Base-by-base conservation (phyloP, 2,329 filamentous ascomycete genomes). In the Phaeosphaeriaceae sp. region DNA sequence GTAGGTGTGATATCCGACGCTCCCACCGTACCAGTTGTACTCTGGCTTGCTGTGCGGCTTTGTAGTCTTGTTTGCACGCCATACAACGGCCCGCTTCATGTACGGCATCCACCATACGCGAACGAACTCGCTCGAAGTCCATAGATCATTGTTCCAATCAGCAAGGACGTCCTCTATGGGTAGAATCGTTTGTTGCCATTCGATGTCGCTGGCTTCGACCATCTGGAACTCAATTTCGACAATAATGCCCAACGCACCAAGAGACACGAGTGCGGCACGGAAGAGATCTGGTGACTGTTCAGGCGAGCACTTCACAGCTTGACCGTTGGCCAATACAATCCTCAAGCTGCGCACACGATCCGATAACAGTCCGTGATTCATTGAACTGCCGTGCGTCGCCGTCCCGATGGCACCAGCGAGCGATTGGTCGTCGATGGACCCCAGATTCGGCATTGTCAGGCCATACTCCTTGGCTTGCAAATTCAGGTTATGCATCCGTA, bases 41-140 rank as follows among this genome's bases (percentile, higher is more conserved):
- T 85, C 85, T 1, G 91, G 88, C 7, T 86, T 80, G 17, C 80
- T 80, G 42, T 84, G 79, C 0, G 87, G 82, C 56, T 89, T 86
- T 9, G 86, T 81, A 0, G 91, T 92, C 75, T 91, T 90, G 48
- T 92, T 85, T n/a, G 93, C 95, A 42, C 87, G 86, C 95, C 95
- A 99, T 47, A 96, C 86, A 48, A 98, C 91, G 0, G 92, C 92
- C 47, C 92, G 87, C 55, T 92, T 87, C 73, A 91, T 92, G 79
- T 98, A 97, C 0, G 95, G 95, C 74, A 97, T 89, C 95, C 95
- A 99, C 94, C 95, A 99, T 25, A 97, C 92, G 25, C 95, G 86
- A 24, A 96, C 92, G 72, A 94, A 99, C 77, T 98, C 93, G 60
- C 89, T 87, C 60, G 88, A 85, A 1, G 87, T 91, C 94, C 95